Percentiles rank a stretch among this genome's conserved stretches.
These are phyloP conservation scores for Ogataea corticis DNA, from an alignment of 805 yeast genomes.

Conservation along the genomic window DNA sequence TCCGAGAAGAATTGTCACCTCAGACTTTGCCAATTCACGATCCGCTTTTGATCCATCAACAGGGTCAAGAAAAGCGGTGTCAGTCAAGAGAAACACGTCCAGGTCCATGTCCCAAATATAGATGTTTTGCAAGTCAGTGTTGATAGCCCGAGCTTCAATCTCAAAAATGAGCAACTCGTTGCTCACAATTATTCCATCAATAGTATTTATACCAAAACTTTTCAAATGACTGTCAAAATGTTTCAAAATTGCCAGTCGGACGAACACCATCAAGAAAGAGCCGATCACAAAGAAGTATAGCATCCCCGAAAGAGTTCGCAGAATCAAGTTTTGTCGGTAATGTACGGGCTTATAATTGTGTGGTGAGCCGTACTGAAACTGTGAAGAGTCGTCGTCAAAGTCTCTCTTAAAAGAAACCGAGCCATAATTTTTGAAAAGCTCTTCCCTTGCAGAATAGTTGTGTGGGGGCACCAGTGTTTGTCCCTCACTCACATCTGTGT, in stretches of 20 bases:
- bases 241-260: slow-evolving; percentile 27
- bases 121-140: slow-evolving; percentile 35
- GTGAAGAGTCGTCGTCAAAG: slow-evolving; percentile 17
- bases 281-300: slow-evolving; percentile 17
- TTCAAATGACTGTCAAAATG: slow-evolving; percentile 29
- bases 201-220: slow-evolving; percentile 23
- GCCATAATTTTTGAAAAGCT: slow-evolving; percentile 14
- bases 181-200: slow-evolving; percentile 34
- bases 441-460: slow-evolving; percentile 8
- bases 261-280: slow-evolving; percentile 8
- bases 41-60: slow-evolving; percentile 2
- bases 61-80: slow-evolving; percentile 16
- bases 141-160: slow-evolving; percentile 26
- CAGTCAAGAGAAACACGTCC: slow-evolving; percentile 34
- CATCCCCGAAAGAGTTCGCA: slow-evolving; percentile 17
- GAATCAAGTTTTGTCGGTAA: slow-evolving; percentile 25
- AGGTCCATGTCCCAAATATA: slow-evolving; percentile 33
- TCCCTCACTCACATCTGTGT: background rate
- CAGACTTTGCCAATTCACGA: slow-evolving; percentile 13
- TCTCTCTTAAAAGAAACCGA: slow-evolving; percentile 15
- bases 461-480: background rate
- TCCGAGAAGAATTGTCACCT: slow-evolving; percentile 35
- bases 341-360: slow-evolving; percentile 34
- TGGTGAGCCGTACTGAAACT: slow-evolving; percentile 30
- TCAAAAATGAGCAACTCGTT: slow-evolving; percentile 35